A percentile compares a stretch with the other conserved stretches of the same genome.
These are phyloP conservation scores for Dioscorea dumetorum DNA, from an alignment of 106 monocot species.

Conservation along the genomic window DNA sequence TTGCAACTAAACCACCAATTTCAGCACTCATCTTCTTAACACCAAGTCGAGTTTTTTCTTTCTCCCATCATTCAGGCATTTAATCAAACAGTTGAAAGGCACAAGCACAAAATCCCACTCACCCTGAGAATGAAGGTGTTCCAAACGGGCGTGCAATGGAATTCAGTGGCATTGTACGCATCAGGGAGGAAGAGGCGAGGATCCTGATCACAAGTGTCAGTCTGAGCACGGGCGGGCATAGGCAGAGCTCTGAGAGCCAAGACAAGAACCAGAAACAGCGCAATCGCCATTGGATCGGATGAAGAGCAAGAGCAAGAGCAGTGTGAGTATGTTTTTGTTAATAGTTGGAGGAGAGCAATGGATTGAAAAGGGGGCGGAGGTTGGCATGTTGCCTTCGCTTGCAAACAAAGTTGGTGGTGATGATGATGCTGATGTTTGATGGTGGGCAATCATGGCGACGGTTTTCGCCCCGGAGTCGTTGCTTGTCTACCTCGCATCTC, in stretches of 20 bases:
- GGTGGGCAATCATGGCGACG: too few relatives aligned
- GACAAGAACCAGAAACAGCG: not conserved
- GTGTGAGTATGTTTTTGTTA: not conserved
- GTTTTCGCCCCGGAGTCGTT: too few relatives aligned
- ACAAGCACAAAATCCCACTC: not conserved
- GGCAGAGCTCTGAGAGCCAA: not conserved
- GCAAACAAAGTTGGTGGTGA: not conserved
- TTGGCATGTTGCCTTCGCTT: constrained; percentile 7
- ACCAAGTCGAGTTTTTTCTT: too few relatives aligned
- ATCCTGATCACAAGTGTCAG: constrained; percentile 29
- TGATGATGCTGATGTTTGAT: too few relatives aligned
- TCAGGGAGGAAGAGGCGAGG: constrained; percentile 23
- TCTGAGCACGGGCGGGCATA: constrained; percentile 20
- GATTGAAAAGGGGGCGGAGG: not conserved
- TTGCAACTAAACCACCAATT: too few relatives aligned
- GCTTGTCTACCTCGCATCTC: too few relatives aligned
- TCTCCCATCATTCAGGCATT: too few relatives aligned
- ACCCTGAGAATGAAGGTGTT: constrained; percentile 71
- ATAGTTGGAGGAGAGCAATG: not conserved
- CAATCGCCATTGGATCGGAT: not conserved
- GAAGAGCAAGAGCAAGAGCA: not conserved
- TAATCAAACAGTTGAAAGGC: too few relatives aligned
- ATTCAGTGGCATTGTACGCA: constrained; percentile 27
- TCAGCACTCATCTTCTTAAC: too few relatives aligned
- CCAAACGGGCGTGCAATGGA: constrained; percentile 60